These are phyloP conservation scores for Apiospora koreana DNA, from an alignment of 2,329 filamentous ascomycete genomes.

Conservation along the genomic window DNA sequence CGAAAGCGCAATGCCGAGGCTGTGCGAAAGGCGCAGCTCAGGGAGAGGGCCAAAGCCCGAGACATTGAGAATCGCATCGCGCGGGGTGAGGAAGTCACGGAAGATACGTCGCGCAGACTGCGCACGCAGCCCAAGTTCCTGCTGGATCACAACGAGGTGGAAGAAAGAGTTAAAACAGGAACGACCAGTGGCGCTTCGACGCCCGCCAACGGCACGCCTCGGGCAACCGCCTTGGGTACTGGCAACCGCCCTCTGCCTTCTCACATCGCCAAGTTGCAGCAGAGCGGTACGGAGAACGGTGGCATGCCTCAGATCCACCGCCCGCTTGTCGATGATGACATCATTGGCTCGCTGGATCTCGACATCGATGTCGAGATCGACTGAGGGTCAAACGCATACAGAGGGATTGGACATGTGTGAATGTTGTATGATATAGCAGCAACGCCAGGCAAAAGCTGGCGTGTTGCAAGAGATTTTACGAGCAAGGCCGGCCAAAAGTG, in stretches of 20 bases:
- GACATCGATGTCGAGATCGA: constrained; percentile 90
- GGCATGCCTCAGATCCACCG: constrained; percentile 71
- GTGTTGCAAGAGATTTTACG: not conserved
- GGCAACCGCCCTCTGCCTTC: constrained; percentile 47
- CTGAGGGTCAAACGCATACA: constrained; percentile 18
- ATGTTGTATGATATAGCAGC: not conserved
- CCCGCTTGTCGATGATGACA: constrained; percentile 85
- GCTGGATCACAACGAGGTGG: not conserved
- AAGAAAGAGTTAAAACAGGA: constrained; percentile 1
- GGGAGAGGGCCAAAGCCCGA: constrained; percentile 68
- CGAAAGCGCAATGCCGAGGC: constrained; percentile 82
- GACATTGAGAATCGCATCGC: constrained; percentile 63
- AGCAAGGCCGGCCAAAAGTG: not conserved
- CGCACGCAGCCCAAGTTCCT: constrained; percentile 62
- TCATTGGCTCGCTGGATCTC: constrained; percentile 85
- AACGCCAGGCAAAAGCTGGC: not conserved
- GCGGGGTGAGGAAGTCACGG: constrained; percentile 62
- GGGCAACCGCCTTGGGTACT: constrained; percentile 37
- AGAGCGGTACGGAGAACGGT: constrained; percentile 61
- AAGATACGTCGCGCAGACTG: constrained; percentile 58
- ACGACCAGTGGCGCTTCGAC: constrained; percentile 49
- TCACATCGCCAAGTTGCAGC: constrained; percentile 55
- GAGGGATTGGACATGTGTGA: not conserved
- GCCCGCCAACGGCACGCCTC: constrained; percentile 56
- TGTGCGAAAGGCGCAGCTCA: constrained; percentile 86